A percentile compares a stretch with the other conserved stretches of the same genome.
Evolutionary conservation across 106 monocot species (phyloP).

Genomic region (Phalaenopsis aphrodite): DNA sequence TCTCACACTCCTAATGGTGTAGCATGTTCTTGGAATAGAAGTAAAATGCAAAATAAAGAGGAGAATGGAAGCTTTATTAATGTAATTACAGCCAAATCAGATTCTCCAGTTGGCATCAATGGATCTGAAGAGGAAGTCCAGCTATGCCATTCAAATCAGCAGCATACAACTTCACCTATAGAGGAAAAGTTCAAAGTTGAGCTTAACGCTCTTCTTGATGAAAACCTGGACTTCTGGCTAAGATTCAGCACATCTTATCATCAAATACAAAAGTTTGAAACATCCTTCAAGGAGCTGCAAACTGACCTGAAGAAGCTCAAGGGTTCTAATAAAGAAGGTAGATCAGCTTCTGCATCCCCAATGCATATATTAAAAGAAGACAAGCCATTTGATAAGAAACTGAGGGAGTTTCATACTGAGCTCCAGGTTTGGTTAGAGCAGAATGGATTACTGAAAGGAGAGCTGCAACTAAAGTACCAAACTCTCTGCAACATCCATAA

Average conservation of each 20-base stretch:
- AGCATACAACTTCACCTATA: slow-evolving; percentile 14
- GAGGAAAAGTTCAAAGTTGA: slow-evolving; percentile 81
- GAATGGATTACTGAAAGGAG: slow-evolving; percentile 52
- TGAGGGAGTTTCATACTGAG: slow-evolving; percentile 63
- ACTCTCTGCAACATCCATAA: slow-evolving; percentile 53
- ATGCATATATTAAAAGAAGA: slow-evolving; percentile 17
- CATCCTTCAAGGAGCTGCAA: slow-evolving; percentile 35
- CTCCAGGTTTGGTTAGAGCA: slow-evolving; percentile 80
- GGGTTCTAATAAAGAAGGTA: slow-evolving; percentile 13
- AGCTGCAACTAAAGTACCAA: slow-evolving; percentile 47
- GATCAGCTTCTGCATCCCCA: background rate
- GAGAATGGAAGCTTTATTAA: slow-evolving; percentile 8
- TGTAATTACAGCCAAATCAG: background rate
- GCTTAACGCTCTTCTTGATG: slow-evolving; percentile 63
- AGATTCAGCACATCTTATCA: slow-evolving; percentile 83
- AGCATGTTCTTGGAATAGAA: background rate
- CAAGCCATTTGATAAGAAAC: slow-evolving; percentile 34
- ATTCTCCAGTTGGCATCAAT: background rate
- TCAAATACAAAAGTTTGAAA: slow-evolving; percentile 60
- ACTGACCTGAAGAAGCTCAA: slow-evolving; percentile 30
- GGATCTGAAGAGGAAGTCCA: slow-evolving; percentile 12
- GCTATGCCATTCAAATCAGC: slow-evolving; percentile 7
- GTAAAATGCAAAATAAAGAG: background rate
- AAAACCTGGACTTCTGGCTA: slow-evolving; percentile 92
- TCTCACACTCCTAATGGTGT: slow-evolving; percentile 13